phyloP scores from a whole-genome alignment of 108 stramenopile species.

The Stephanodiscus triporus region DNA sequence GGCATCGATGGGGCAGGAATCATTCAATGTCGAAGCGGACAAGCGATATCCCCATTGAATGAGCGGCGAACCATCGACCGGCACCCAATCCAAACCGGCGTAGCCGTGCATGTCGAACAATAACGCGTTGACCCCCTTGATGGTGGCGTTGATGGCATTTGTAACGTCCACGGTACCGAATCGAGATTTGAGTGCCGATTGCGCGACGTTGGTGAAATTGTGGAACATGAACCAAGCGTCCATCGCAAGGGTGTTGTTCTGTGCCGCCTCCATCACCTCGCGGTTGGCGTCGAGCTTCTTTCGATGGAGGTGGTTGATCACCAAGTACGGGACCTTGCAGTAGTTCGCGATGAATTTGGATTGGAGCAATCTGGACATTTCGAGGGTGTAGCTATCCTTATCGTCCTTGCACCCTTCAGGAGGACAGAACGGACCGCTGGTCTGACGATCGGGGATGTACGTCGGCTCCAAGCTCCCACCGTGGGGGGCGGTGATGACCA shows the following conservation, averaged over 20 bases:
- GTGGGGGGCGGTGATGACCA: constrained; percentile 49
- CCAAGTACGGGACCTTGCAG: constrained; percentile 39
- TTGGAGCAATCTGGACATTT: constrained; percentile 4
- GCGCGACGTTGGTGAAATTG: constrained; percentile 35
- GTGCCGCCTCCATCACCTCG: constrained; percentile 41
- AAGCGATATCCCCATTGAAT: constrained; percentile 44
- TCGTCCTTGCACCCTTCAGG: constrained; percentile 8
- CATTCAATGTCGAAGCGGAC: neutral
- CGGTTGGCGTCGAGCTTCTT: constrained; percentile 45
- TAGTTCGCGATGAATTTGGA: constrained; percentile 32
- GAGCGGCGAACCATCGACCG: constrained; percentile 15
- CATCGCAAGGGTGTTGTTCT: constrained; percentile 14
- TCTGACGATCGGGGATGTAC: constrained; percentile 19
- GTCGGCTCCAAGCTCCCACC: constrained; percentile 27
- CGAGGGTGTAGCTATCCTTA: constrained; percentile 12
- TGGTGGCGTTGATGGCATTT: neutral
- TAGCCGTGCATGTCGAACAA: constrained; percentile 47
- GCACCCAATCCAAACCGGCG: constrained; percentile 31
- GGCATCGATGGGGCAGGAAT: constrained; percentile 41
- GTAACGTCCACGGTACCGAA: constrained; percentile 39
- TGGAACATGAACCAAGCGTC: constrained; percentile 41
- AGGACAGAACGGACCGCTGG: constrained; percentile 25
- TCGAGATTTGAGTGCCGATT: neutral
- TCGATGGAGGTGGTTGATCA: constrained; percentile 43
- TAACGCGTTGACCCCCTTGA: constrained; percentile 29